A percentile compares a stretch with the other conserved stretches of the same genome.
Evolutionary conservation across 495 filamentous ascomycete genomes (phyloP).

Genomic region (Aspergillus steynii): DNA sequence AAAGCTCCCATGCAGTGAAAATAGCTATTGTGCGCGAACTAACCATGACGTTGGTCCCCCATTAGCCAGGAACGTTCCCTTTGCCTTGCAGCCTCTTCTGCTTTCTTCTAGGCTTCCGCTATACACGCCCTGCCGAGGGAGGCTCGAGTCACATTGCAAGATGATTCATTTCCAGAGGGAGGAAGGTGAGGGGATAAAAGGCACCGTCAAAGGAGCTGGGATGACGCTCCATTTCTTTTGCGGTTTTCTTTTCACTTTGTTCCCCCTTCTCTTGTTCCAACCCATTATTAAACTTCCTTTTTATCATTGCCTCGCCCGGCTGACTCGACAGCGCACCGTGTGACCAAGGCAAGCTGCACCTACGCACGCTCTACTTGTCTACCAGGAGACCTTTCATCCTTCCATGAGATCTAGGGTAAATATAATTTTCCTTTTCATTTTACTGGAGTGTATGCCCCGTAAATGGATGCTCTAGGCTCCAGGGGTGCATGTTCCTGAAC

Average conservation of each 20-base stretch:
- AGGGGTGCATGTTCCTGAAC: neutral
- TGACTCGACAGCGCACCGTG: constrained; percentile 29
- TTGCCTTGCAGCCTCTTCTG: neutral
- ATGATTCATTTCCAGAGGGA: neutral
- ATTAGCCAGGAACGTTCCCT: neutral
- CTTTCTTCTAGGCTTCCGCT: neutral
- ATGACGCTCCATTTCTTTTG: neutral
- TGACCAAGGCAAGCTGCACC: constrained; percentile 24
- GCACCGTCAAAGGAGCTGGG: neutral
- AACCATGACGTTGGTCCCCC: neutral
- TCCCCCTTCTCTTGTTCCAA: neutral
- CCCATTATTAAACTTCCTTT: neutral
- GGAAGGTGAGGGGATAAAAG: neutral
- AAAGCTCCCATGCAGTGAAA: neutral
- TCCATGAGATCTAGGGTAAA: neutral
- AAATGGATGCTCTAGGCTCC: neutral
- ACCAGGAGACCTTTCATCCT: neutral
- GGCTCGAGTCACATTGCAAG: neutral
- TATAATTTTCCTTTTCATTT: neutral
- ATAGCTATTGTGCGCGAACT: neutral
- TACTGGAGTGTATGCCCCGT: neutral
- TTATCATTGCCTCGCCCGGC: constrained; percentile 13
- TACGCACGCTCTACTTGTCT: neutral
- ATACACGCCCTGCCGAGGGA: too few relatives aligned
- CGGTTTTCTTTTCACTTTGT: neutral